Percentiles rank a stretch among this genome's conserved stretches.
Evolutionary conservation across 805 yeast genomes (phyloP).

Genomic region (Saccharomycopsis sp.): DNA sequence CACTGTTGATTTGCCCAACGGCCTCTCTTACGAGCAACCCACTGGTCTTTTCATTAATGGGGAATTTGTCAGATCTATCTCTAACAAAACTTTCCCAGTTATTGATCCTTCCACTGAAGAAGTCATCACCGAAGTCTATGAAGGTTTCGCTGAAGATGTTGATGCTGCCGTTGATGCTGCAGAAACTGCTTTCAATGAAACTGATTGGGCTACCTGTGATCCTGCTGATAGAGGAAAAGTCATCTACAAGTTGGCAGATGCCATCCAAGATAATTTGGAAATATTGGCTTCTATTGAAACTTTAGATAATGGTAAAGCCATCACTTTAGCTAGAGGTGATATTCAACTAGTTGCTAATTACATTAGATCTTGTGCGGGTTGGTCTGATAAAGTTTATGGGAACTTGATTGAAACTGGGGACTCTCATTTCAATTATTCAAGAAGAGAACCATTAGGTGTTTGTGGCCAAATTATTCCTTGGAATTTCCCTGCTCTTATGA

Average conservation of each 20-base stretch:
- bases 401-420: conserved; percentile 63
- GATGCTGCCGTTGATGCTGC: conserved; percentile 86
- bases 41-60: conserved; percentile 76
- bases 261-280: conserved; percentile 62
- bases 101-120: conserved; percentile 69
- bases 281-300: conserved; percentile 73
- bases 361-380: conserved; percentile 80
- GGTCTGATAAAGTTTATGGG: conserved; percentile 82
- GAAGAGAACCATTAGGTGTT: conserved; percentile 88
- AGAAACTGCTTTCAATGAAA: conserved; percentile 52
- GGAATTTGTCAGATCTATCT: conserved; percentile 54
- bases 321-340: conserved; percentile 63
- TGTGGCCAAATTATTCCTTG: conserved; percentile 95
- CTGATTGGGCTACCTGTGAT: conserved; percentile 56
- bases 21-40: conserved; percentile 65
- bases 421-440: conserved; percentile 65
- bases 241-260: conserved; percentile 64
- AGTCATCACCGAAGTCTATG: conserved; percentile 56
- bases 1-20: conserved; percentile 55
- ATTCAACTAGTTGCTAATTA: conserved; percentile 59
- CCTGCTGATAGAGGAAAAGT: conserved; percentile 56
- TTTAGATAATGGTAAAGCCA: conserved; percentile 82
- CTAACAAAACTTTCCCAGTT: conserved; percentile 50
- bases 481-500: conserved; percentile 93
- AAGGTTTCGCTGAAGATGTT: conserved; percentile 68